A percentile compares a stretch with the other conserved stretches of the same genome.
Evolutionary conservation across 768 basidiomycete species (phyloP).

Genomic region (Cystofilobasidium macerans): DNA sequence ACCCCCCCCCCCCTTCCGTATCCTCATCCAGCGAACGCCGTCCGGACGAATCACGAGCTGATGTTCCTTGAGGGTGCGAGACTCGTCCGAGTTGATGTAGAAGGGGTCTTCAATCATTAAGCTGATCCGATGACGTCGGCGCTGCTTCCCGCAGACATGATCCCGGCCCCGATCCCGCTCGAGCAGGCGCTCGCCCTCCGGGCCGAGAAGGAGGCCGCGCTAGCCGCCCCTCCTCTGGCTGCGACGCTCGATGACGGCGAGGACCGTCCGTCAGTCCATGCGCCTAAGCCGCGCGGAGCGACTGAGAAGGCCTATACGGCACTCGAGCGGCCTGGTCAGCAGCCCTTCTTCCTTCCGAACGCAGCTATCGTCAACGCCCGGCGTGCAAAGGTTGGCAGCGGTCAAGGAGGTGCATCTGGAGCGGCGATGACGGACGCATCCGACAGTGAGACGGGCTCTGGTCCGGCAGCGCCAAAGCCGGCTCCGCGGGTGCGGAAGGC

Average conservation of each 20-base stretch:
- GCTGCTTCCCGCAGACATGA: slow-evolving; percentile 4
- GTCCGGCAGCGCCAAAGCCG: neutral
- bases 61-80: slow-evolving; percentile 21
- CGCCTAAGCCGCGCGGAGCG: neutral
- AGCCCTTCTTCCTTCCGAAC: neutral
- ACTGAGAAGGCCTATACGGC: neutral
- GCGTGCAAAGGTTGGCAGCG: neutral
- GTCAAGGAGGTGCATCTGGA: neutral
- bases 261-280: neutral
- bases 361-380: neutral
- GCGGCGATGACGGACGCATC: neutral
- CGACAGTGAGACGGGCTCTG: too few species aligned
- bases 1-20: neutral
- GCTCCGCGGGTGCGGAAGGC: neutral
- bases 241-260: neutral
- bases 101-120: too few species aligned
- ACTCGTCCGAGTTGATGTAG: too few species aligned
- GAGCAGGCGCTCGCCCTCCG: neutral
- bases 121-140: neutral
- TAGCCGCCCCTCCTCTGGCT: neutral
- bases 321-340: neutral
- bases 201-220: neutral
- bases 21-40: neutral
- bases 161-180: slow-evolving; percentile 9
- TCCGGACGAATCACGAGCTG: slow-evolving; percentile 9